These are phyloP conservation scores for Cercospora nicotianae DNA, from an alignment of 2,329 filamentous ascomycete genomes.

Conservation along the genomic window DNA sequence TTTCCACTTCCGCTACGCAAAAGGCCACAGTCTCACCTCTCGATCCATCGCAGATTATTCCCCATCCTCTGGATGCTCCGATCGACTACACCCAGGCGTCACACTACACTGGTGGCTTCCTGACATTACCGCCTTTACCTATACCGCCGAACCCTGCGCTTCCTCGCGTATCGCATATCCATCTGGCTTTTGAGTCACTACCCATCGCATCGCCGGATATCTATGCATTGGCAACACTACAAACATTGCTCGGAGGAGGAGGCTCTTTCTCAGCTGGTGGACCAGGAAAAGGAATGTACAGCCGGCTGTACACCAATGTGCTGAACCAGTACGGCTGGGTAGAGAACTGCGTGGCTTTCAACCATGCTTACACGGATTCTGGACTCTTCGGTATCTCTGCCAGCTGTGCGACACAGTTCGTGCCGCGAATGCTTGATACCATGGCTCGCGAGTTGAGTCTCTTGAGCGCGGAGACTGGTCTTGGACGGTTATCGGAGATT, in stretches of 20 bases:
- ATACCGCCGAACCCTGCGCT: constrained; percentile 74
- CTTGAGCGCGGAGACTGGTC: constrained; percentile 74
- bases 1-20: constrained; percentile 71
- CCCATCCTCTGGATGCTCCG: constrained; percentile 46
- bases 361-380: constrained; percentile 94
- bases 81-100: constrained; percentile 65
- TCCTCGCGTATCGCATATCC: constrained; percentile 84
- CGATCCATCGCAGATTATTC: constrained; percentile 48
- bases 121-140: constrained; percentile 78
- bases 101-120: constrained; percentile 91
- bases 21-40: constrained; percentile 60
- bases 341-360: constrained; percentile 92
- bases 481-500: constrained; percentile 65
- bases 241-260: constrained; percentile 92
- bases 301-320: constrained; percentile 93
- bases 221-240: constrained; percentile 91
- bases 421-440: constrained; percentile 83
- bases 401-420: constrained; percentile 75
- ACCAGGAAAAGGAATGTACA: constrained; percentile 99
- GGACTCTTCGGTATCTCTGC: constrained; percentile 93
- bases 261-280: constrained; percentile 96
- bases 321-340: constrained; percentile 98
- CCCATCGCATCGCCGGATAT: constrained; percentile 90
- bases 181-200: constrained; percentile 92
- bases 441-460: constrained; percentile 88